Base-by-base conservation (phyloP, 78 protist genomes). In the Guillardia theta region DNA sequence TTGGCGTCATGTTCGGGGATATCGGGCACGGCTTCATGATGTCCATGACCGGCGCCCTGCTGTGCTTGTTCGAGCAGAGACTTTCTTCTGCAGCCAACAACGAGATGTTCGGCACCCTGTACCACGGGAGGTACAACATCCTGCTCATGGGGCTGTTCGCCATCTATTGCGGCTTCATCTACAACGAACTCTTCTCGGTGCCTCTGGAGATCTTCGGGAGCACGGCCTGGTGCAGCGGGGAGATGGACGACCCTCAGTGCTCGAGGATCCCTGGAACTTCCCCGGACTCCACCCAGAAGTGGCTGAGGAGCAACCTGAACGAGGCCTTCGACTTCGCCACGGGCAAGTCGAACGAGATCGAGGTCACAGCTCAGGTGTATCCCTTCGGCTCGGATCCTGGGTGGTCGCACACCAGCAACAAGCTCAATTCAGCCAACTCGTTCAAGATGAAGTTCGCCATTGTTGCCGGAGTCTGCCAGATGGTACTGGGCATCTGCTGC, bases 1-100 rank as follows among this genome's bases (percentile, higher is more conserved):
- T 99, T 41, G 99, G 99, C 43, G 98, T 99, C 95, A 99, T 99
- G 99, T 99, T 98, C 95, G 99, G 99, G 41, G 99, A 99, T 92
- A 39, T 98, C 0, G 99, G 99, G 48, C 99, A 99, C 97, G 99
- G 99, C 39, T 0, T 95, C 58, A 36, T 99, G 64, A 54, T 99
- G 92, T 44, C 97, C 15, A 64, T 97, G 5, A 24, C 95, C 36
- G 98, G 98, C 36, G 0, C 53, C 12, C 48, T 39, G n/a, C 62
- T 99, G 50, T 15, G 96, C 93, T 0, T 37, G 70, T 50, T 95
- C n/a, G 99, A 98, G 96, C 97, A 96, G 96, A 95, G 96, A 48
- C 45, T 95, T 48, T 12, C n/a, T 77, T 83, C 46, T 43, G 45
- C 48, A 58, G 95, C 54, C 94, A 30, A 94, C 58, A 95, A 97